Base-by-base conservation (phyloP, 2,329 filamentous ascomycete species). In the Ophiostoma sp. region DNA sequence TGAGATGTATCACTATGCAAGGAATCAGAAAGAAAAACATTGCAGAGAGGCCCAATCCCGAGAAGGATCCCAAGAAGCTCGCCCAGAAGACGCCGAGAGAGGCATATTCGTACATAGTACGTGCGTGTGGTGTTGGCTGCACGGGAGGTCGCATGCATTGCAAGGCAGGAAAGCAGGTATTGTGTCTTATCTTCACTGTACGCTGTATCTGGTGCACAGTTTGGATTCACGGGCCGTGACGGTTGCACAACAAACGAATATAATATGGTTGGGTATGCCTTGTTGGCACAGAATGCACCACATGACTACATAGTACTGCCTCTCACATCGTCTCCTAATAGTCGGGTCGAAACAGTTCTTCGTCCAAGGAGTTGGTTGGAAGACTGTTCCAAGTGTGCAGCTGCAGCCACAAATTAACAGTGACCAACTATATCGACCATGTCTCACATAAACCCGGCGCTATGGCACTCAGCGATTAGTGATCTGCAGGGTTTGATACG, bases 361-460 rank as follows among this genome's bases (percentile, higher is more conserved):
- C 41, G 15, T 11, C 41, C 15, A 44, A 44, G 41, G 41, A 44
- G 41, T 17, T 44, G 36, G 36, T 39, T 39, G 36, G 5, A 11
- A 44, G 13, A 44, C 36, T 39, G 10, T 39, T 39, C 13, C 36
- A 17, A 44, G 44, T 6, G 44, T 48, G 44, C 44, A n/a, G 8
- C 17, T 48, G 27, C 57, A 33, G 57, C 57, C 57, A 62, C 54
- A 62, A 33, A 62, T 20, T 57, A 62, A 62, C 4, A 33, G 27
- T 33, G 57, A 13, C 17, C 57, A 10, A 7, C 27, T 62, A 33
- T 23, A 60, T 33, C 13, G 23, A 13, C 20, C 44, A 5, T 31
- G 57, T 62, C 13, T 62, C 67, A 15, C 36, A 23, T 68, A 44
- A 68, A 64, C 36, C 67, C 67, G 54, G 48, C 67, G 54, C 67